Base-by-base conservation (phyloP, 2,329 filamentous ascomycete species). In the Colletotrichum sp. region DNA sequence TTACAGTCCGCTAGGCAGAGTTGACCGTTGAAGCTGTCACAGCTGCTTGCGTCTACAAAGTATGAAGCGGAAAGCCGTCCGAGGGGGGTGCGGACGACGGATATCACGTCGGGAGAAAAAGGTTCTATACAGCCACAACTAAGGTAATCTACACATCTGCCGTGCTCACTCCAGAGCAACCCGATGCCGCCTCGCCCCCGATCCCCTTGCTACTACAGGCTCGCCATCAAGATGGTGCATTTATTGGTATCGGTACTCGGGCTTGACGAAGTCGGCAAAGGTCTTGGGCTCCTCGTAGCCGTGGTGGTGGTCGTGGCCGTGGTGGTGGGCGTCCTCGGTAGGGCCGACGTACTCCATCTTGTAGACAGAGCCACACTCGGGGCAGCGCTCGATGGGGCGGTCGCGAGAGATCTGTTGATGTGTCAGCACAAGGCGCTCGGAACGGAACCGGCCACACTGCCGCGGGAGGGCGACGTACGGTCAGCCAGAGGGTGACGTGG, bases 291-390 rank as follows among this genome's bases (percentile, higher is more conserved):
- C 95, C 87, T 93, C 92, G 85, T 92, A 90, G 84, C 92, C 92
- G 83, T 92, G 90, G 82, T 87, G 86, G 85, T 90, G 86, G 85
- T 90, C 92, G 83, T 92, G 90, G 82, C 87, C 86, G 85, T 90
- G 86, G 85, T 90, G 85, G 85, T 88, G 82, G 79, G 81, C 80
- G 79, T 96, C 93, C 80, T 97, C 94, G 84, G 93, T 86, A 68
- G 96, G 93, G 78, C 97, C 97, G 80, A 98, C 89, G 87, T 98
- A 99, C 85, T 98, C 94, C 95, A 99, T 97, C 93, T 98, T 98
- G 91, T 98, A 96, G 81, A 97, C 95, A 86, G 93, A 95, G 81
- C 97, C 97, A 89, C 97, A 99, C 91, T 99, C 97, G 84, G 93
- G 93, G 93, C 97, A 99, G 86, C 97, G 95, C 90, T 98, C 95